phyloP scores from a whole-genome alignment of 106 monocot genomes.

The Allium sativum region DNA sequence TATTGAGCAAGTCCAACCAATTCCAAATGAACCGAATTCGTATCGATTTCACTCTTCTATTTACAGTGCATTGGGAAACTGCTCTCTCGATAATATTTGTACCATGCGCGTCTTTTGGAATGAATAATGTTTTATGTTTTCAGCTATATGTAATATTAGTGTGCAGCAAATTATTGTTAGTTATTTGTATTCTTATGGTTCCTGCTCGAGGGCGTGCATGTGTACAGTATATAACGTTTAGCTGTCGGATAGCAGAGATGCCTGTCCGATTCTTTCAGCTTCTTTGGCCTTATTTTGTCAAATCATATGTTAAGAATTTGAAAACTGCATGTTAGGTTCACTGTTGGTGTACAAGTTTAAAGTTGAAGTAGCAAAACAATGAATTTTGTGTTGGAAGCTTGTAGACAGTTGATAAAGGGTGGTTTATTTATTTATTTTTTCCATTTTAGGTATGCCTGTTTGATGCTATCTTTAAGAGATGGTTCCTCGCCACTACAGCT shows the following conservation, averaged over 20 bases:
- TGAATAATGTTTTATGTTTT: background rate
- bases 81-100: background rate
- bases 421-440: no score
- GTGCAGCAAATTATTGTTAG: no score
- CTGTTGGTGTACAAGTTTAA: no score
- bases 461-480: no score
- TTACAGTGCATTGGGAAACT: background rate
- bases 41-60: constrained; percentile 10
- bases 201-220: background rate
- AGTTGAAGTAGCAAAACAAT: no score
- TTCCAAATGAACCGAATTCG: constrained; percentile 1
- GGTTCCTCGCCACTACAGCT: no score
- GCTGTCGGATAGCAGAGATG: background rate
- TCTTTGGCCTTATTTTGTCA: background rate
- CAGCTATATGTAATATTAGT: background rate
- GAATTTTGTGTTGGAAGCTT: no score
- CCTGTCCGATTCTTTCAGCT: background rate
- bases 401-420: no score
- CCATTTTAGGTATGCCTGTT: no score
- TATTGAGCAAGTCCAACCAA: background rate
- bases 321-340: no score
- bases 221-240: background rate
- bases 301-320: no score
- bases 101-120: background rate
- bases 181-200: no score